Evolutionary conservation across 306 rosid species (phyloP).

Genomic region (Geum urbanum): DNA sequence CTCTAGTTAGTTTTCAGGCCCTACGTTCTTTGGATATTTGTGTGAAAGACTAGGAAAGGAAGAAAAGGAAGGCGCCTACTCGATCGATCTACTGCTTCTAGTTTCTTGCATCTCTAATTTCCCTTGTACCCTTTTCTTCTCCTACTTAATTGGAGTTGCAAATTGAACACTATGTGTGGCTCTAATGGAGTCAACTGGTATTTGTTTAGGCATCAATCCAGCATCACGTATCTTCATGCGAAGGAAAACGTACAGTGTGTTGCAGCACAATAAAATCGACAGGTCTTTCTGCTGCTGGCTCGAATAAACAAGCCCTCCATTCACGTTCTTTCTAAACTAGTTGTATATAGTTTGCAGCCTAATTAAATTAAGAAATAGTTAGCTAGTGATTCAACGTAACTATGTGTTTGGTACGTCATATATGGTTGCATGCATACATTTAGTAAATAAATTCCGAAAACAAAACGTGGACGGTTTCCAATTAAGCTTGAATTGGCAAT

Average conservation of each 20-base stretch:
- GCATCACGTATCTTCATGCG: not conserved
- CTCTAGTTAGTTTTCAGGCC: not conserved
- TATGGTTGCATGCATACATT: not conserved
- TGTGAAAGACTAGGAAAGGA: not conserved
- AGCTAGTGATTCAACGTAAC: not conserved
- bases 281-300: not conserved
- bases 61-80: not conserved
- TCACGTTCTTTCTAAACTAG: not conserved
- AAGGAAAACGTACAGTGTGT: not conserved
- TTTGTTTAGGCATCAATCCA: not conserved
- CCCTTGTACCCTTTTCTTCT: not conserved
- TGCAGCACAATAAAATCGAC: not conserved
- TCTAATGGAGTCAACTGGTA: not conserved
- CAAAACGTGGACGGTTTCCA: slow-evolving; percentile 12
- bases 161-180: slow-evolving; percentile 1
- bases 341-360: not conserved
- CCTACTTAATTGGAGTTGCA: not conserved
- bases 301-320: not conserved
- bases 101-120: not conserved
- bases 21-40: not conserved
- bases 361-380: not conserved
- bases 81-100: not conserved
- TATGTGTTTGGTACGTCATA: not conserved
- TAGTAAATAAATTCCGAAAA: too few species aligned
- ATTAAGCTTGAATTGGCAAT: not conserved